Percentiles rank a stretch among this genome's conserved stretches.
These are phyloP conservation scores for Cladosporium oxysporum DNA, from an alignment of 2,329 filamentous ascomycete species.

Conservation along the genomic window DNA sequence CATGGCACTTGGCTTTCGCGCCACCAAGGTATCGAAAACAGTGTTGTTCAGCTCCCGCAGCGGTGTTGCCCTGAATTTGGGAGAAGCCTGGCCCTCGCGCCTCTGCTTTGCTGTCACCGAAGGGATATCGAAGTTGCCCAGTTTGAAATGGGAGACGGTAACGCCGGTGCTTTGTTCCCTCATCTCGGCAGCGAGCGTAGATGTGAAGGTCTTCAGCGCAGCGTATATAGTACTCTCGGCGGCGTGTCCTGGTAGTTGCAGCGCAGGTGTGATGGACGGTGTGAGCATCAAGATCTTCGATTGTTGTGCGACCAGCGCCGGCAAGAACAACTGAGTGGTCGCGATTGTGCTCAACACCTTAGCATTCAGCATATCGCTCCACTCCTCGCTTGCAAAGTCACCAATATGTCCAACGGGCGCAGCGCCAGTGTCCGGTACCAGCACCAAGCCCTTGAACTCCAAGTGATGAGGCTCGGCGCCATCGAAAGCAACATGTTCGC, in stretches of 20 bases:
- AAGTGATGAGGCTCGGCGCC: conserved; percentile 75
- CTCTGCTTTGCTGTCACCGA: conserved; percentile 54
- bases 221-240: conserved; percentile 84
- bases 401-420: conserved; percentile 84
- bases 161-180: conserved; percentile 64
- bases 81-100: conserved; percentile 37
- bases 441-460: conserved; percentile 74
- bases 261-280: conserved; percentile 75
- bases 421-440: conserved; percentile 71
- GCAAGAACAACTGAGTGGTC: conserved; percentile 81
- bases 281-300: conserved; percentile 75
- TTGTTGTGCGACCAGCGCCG: conserved; percentile 54
- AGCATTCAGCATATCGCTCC: conserved; percentile 89
- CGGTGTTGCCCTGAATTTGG: conserved; percentile 53
- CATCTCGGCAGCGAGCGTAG: conserved; percentile 78
- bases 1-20: conserved; percentile 59
- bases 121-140: conserved; percentile 86
- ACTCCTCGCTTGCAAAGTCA: conserved; percentile 77
- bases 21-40: conserved; percentile 85
- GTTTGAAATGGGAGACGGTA: conserved; percentile 81
- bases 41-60: conserved; percentile 79
- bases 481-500: conserved; percentile 73
- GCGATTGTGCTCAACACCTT: conserved; percentile 88
- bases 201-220: conserved; percentile 82
- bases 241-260: conserved; percentile 77